phyloP scores from a whole-genome alignment of 805 yeast genomes.

The Babjeviella inositovora region DNA sequence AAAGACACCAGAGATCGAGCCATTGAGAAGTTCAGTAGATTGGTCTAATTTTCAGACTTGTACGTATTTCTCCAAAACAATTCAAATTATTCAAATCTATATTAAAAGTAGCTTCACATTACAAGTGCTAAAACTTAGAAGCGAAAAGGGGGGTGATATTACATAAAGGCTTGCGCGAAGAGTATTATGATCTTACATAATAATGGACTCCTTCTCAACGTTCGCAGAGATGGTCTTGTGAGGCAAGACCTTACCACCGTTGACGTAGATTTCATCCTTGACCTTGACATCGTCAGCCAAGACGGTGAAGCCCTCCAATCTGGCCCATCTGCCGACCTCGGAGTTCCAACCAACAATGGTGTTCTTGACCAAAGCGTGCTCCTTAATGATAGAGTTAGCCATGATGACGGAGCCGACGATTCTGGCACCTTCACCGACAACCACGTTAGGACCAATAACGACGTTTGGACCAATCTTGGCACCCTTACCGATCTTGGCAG shows the following conservation, averaged over 20 bases:
- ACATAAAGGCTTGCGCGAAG: too few species aligned
- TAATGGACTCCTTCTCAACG: conserved; percentile 95
- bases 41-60: too few species aligned
- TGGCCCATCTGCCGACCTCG: conserved; percentile 96
- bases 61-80: too few species aligned
- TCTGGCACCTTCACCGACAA: conserved; percentile 97
- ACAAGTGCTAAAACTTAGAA: too few species aligned
- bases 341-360: conserved; percentile 99
- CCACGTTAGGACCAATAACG: conserved; percentile 91
- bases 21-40: too few species aligned
- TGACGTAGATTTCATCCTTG: conserved; percentile 95
- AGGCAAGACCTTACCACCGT: conserved; percentile 98
- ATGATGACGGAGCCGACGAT: conserved; percentile 89
- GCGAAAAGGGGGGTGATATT: too few species aligned
- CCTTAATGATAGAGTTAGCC: conserved; percentile 82
- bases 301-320: conserved; percentile 94
- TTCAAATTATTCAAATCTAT: too few species aligned
- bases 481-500: conserved; percentile 82
- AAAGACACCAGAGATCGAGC: conserved; percentile 31
- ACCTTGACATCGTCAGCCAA: conserved; percentile 98
- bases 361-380: conserved; percentile 95
- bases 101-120: too few species aligned
- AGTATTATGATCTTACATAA: conserved; percentile 88
- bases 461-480: conserved; percentile 98
- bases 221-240: conserved; percentile 93